A percentile compares a stretch with the other conserved stretches of the same genome.
phyloP scores from a whole-genome alignment of 2,329 filamentous ascomycete species.

The Fusarium sublunatum region DNA sequence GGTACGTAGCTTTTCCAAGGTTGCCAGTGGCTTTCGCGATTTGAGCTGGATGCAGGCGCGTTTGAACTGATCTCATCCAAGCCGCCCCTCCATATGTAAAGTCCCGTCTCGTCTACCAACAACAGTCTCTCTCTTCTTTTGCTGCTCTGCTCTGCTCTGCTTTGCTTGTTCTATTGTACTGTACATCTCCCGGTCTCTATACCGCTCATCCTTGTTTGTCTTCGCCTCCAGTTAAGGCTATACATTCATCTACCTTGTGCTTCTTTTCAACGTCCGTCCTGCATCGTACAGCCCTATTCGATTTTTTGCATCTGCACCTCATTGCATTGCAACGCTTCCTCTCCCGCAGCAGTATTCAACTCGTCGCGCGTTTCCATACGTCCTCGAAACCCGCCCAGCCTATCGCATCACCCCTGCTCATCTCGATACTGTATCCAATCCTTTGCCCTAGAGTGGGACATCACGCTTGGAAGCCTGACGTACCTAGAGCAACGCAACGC shows the following conservation, averaged over 20 bases:
- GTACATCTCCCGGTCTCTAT: slow-evolving; percentile 25
- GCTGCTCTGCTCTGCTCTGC: background rate
- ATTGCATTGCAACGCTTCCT: background rate
- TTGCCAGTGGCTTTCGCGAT: slow-evolving; percentile 26
- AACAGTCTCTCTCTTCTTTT: slow-evolving; percentile 26
- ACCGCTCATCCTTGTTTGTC: slow-evolving; percentile 31
- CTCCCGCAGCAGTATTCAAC: slow-evolving; percentile 18
- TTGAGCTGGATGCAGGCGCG: slow-evolving; percentile 38
- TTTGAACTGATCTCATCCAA: slow-evolving; percentile 40
- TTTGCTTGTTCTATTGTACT: slow-evolving; percentile 1
- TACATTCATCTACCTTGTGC: slow-evolving; percentile 9
- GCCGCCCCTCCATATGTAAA: slow-evolving; percentile 42
- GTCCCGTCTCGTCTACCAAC: slow-evolving; percentile 24
- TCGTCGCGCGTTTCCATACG: slow-evolving; percentile 39
- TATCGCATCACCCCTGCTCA: slow-evolving; percentile 26
- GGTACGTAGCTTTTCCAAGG: slow-evolving; percentile 33
- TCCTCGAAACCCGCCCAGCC: slow-evolving; percentile 26
- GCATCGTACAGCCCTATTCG: slow-evolving; percentile 11
- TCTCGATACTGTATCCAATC: slow-evolving; percentile 36
- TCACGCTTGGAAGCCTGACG: slow-evolving; percentile 45
- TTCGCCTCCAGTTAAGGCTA: slow-evolving; percentile 9
- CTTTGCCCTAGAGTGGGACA: slow-evolving; percentile 45
- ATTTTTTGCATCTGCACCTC: slow-evolving; percentile 16
- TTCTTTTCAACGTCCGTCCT: slow-evolving; percentile 10
- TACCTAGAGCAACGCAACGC: slow-evolving; percentile 47